Percentiles rank a stretch among this genome's conserved stretches.
These are phyloP conservation scores for Wickerhamiella siamensis DNA, from an alignment of 805 yeast species.

Conservation along the genomic window DNA sequence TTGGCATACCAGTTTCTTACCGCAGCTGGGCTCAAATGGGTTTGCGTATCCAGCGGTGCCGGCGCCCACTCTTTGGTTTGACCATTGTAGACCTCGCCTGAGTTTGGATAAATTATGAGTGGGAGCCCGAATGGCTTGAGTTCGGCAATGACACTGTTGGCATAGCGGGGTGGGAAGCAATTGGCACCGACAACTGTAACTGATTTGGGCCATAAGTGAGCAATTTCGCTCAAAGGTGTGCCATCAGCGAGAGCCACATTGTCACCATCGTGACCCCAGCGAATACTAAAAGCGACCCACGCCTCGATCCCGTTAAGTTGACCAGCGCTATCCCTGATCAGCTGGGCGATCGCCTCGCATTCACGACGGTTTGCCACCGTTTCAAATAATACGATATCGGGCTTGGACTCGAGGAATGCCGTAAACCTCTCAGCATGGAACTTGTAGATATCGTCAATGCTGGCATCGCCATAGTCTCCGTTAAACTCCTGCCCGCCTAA, in stretches of 20 bases:
- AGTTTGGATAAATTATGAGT: slow-evolving; percentile 55
- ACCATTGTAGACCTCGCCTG: slow-evolving; percentile 53
- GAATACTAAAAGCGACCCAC: slow-evolving; percentile 36
- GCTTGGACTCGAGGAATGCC: slow-evolving; percentile 26
- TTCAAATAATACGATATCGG: slow-evolving; percentile 50
- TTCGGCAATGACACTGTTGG: slow-evolving; percentile 29
- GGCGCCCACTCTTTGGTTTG: slow-evolving; percentile 30
- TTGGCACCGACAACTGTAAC: slow-evolving; percentile 46
- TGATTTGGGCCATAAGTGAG: slow-evolving; percentile 18
- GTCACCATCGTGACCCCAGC: slow-evolving; percentile 18
- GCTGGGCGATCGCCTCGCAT: slow-evolving; percentile 33
- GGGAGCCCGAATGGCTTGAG: slow-evolving; percentile 25
- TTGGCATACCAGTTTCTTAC: slow-evolving; percentile 29
- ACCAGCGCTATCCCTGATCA: slow-evolving; percentile 24
- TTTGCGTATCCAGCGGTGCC: slow-evolving; percentile 25
- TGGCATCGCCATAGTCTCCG: slow-evolving; percentile 42
- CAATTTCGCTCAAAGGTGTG: slow-evolving; percentile 27
- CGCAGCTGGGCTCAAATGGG: background rate
- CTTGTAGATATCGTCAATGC: slow-evolving; percentile 28
- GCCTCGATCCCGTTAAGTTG: slow-evolving; percentile 23
- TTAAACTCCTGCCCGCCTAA: slow-evolving; percentile 61
- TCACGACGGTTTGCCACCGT: slow-evolving; percentile 57
- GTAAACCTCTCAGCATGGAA: slow-evolving; percentile 39
- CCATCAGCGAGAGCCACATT: slow-evolving; percentile 35
- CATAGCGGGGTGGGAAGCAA: slow-evolving; percentile 39